Base-by-base conservation (phyloP, 164 flowering plant species). In the Stephania yunnanensis region DNA sequence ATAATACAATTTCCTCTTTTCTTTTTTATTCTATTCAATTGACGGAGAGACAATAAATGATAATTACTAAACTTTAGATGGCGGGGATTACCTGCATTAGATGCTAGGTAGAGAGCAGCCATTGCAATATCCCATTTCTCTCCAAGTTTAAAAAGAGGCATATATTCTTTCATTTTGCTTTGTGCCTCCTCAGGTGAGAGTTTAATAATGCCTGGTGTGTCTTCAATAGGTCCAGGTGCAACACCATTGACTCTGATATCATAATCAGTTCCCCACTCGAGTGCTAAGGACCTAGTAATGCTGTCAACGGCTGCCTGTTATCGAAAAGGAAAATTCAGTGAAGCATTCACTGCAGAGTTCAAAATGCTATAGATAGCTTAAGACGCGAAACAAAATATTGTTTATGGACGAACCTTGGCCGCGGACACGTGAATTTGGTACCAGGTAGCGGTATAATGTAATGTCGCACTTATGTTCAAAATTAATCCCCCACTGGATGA, bases 71-170 rank as follows among this genome's bases (percentile, higher is more conserved):
- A 69, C 53, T 48, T 71, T 17, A 66, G 10, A 46, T 15, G 10
- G 36, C 19, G 46, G 53, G 1, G 1, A 46, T 6, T 45, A 93
- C 98, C 98, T 73, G 98, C 89, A 83, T 88, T 88, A 10, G 95
- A 94, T 66, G 85, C 79, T 58, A 94, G 88, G 86, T 89, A 92
- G 29, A 94, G 72, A 63, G 95, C 94, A 75, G 97, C 89, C 93
- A 94, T 92, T 1, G 98, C 98, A 76, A 94, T 89, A 80, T 94
- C 98, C 94, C 97, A 89, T 80, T 87, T 92, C 83, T 94, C 94
- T 68, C 98, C 98, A 3, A 90, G 45, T 79, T 87, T 92, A 80
- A 61, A 91, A 13, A 90, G 79, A 64, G 94, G 95, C 86, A 80
- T 80, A 12, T 45, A 58, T 0, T 87, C 90, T 75, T 74, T 80